phyloP scores from a whole-genome alignment of 129 eudicot genomes.

The Helichrysum umbraculigerum region DNA sequence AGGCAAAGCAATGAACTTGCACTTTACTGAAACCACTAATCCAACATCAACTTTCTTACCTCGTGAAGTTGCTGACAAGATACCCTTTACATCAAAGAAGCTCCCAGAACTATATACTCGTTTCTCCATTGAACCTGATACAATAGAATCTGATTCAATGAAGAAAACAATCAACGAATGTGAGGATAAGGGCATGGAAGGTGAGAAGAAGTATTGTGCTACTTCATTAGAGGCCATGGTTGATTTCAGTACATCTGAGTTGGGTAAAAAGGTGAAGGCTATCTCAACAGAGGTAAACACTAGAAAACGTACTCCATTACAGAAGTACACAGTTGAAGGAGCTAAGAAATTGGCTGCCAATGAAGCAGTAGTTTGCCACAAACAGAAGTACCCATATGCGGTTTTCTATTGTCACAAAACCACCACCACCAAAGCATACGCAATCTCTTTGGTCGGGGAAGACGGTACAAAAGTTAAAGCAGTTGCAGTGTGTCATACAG shows the following conservation, averaged over 20 bases:
- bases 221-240: constrained; percentile 73
- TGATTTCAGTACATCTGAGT: constrained; percentile 48
- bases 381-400: constrained; percentile 64
- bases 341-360: constrained; percentile 33
- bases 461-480: constrained; percentile 62
- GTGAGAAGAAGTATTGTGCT: constrained; percentile 61
- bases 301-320: constrained; percentile 23
- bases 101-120: constrained; percentile 36
- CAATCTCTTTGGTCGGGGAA: constrained; percentile 44
- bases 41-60: constrained; percentile 48
- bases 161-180: constrained; percentile 50
- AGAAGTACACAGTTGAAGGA: constrained; percentile 38
- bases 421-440: constrained; percentile 35
- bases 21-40: constrained; percentile 34
- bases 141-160: constrained; percentile 44
- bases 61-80: constrained; percentile 40
- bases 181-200: constrained; percentile 46
- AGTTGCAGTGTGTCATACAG: constrained; percentile 65
- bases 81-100: constrained; percentile 57
- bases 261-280: constrained; percentile 56
- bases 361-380: constrained; percentile 64
- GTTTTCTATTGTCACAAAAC: constrained; percentile 72
- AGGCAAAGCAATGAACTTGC: constrained; percentile 45
- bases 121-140: constrained; percentile 37
- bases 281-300: constrained; percentile 46